Evolutionary conservation across 345 rosid species (phyloP), one percentile per base, ranked within the genome.

Genomic region (Moricandia arvensis): DNA sequence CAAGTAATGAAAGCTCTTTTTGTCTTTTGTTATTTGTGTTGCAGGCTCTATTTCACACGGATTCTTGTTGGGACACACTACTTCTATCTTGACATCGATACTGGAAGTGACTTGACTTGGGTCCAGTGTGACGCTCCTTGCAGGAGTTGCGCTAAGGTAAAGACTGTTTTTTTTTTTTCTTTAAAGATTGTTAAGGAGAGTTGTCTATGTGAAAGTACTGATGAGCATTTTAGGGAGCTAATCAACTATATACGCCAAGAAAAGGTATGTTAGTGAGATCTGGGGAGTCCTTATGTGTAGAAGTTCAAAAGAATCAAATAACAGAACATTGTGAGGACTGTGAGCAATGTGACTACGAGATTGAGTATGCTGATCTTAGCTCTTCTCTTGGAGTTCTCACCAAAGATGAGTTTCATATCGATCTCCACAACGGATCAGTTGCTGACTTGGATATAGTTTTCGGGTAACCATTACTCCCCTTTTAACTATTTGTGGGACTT

Each of bases 101-200:
- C 98, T 41, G 97, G 95, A 64, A 94, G 97, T 82, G 98, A 87
- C 82, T 84, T 94, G 83, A 86, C 97, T 63, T 94, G 98, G 98
- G 81, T 94, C 66, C 98, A 94, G 17, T 94, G 98, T 38, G 98
- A 91, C 69, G 98, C 98, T 57, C 97, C 98, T 49, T 94, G 98
- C 68, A 63, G 82, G 74, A 91, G 95, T 79, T 91, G 97, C 65
- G 97, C 97, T 59, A 91, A 90, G 96, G 98, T 91, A 84, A 71
- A 64, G 45, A 58, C 1, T 2, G 17, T 71, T 35, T 35, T 71
- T 26, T 29, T 5, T 45, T n/a, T 6, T 45, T n/a, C n/a, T n/a
- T n/a, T 13, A 4, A 0, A 65, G 8, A 21, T 47, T 63, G 53
- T 41, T 64, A 18, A 18, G 43, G 55, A 66, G 59, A 66, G 0